Base-by-base conservation (phyloP, 163 green algal species). In the Coccomyxa subellipsoidea region DNA sequence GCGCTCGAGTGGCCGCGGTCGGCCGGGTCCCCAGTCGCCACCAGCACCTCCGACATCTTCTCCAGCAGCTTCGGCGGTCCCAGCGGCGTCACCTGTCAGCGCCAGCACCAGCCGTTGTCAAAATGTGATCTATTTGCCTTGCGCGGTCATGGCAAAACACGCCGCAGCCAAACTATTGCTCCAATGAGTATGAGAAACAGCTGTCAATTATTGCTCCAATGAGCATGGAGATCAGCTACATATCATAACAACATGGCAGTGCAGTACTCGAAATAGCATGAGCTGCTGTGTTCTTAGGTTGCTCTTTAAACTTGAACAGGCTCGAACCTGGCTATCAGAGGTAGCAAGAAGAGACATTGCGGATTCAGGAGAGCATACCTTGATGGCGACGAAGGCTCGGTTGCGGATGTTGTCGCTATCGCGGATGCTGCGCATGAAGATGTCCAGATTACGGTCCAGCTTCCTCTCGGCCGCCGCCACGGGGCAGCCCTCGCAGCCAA, bases 381-480 rank as follows among this genome's bases (percentile, higher is more conserved):
- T 97, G 85, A 97, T 92, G 0, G 92, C 92, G 7, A 93, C 90
- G 86, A 97, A 96, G n/a, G 92, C 93, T 69, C 88, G 88, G 18
- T 84, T 87, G 38, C 81, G 83, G 32, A 87, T 75, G 54, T 77
- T 91, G 59, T 77, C 85, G 1, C 88, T 91, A 3, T 90, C 90
- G 12, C 91, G 82, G n/a, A 98, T 92, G 12, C 91, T 91, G 38
- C 87, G 85, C 78, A 94, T 83, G 82, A 97, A 97, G 25, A 90
- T 88, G 40, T 83, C 81, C 82, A 94, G 88, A 78, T 94, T 90
- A 54, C 76, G 35, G 78, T 97, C 94, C 81, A 91, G 94, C 25
- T 82, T 75, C 7, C 82, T 80, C 87, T 98, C 93, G 23, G 29
- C 76, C 7, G 34, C 25, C 21, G n/a, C 40, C 23, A 35, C 15